Conservation (phyloP, 176 grass and related monocot species). For the Tillandsia leiboldiana region DNA sequence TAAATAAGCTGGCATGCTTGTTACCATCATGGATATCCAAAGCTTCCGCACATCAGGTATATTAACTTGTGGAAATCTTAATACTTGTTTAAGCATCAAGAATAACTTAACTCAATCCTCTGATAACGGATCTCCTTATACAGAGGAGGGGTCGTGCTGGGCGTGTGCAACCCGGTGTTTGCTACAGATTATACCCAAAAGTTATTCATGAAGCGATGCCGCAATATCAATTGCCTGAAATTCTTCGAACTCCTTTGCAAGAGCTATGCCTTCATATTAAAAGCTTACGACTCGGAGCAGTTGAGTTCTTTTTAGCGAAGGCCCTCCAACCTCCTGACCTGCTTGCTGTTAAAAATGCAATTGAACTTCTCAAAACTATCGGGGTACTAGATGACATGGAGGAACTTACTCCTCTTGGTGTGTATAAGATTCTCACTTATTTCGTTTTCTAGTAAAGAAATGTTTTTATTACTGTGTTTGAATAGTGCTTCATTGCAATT, state of each 20-base stretch:
- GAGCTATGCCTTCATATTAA: slow-evolving; percentile 94
- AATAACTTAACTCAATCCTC: background rate
- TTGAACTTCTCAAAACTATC: slow-evolving; percentile 88
- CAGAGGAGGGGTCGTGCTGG: slow-evolving; percentile 92
- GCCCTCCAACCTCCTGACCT: slow-evolving; percentile 78
- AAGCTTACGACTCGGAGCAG: slow-evolving; percentile 72
- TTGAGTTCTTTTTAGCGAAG: slow-evolving; percentile 75
- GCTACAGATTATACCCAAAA: slow-evolving; percentile 93
- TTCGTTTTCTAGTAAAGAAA: slow-evolving; percentile 5
- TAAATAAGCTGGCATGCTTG: slow-evolving; percentile 89
- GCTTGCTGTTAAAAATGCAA: slow-evolving; percentile 85
- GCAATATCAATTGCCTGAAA: slow-evolving; percentile 96
- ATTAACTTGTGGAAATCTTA: slow-evolving; percentile 1
- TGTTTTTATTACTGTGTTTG: background rate
- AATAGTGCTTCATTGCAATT: background rate
- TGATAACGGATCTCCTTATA: slow-evolving; percentile 7
- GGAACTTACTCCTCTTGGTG: slow-evolving; percentile 87
- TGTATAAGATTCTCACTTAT: slow-evolving; percentile 5
- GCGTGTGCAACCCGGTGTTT: slow-evolving; percentile 70
- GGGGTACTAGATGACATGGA: slow-evolving; percentile 75
- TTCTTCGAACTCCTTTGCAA: slow-evolving; percentile 92
- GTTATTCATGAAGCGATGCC: slow-evolving; percentile 77
- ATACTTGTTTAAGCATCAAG: background rate
- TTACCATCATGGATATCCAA: slow-evolving; percentile 98
- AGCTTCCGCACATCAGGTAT: slow-evolving; percentile 93